A percentile compares a stretch with the other conserved stretches of the same genome.
phyloP scores from a whole-genome alignment of 306 rosid genomes.

The Vigna trinervia region DNA sequence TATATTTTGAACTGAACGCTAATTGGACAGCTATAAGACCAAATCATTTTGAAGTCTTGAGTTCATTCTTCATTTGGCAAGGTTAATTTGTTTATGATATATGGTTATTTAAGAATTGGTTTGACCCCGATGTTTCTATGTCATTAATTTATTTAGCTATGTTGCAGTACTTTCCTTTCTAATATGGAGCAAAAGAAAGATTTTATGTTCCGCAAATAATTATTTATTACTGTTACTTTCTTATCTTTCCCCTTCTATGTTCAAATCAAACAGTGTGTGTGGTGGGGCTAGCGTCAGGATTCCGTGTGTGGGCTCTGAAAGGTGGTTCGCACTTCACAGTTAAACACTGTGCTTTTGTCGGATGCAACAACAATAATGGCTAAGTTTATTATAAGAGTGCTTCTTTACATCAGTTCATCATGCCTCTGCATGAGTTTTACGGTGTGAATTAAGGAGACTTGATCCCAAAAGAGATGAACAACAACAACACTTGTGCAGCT shows the following conservation, averaged over 20 bases:
- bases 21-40: too few species aligned
- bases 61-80: slow-evolving; percentile 37
- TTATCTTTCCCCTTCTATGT: slow-evolving; percentile 20
- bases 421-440: slow-evolving; percentile 79
- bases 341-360: slow-evolving; percentile 40
- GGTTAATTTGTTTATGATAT: slow-evolving; percentile 45
- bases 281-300: slow-evolving; percentile 61
- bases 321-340: slow-evolving; percentile 43
- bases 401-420: slow-evolving; percentile 35
- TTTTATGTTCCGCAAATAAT: background rate
- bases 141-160: slow-evolving; percentile 32
- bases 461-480: slow-evolving; percentile 59
- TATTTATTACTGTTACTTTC: slow-evolving; percentile 12
- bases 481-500: slow-evolving; percentile 33
- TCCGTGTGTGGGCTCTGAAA: slow-evolving; percentile 43
- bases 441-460: slow-evolving; percentile 56
- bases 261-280: slow-evolving; percentile 51
- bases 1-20: too few species aligned
- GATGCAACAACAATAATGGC: slow-evolving; percentile 37
- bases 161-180: slow-evolving; percentile 39
- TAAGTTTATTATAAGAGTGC: slow-evolving; percentile 44
- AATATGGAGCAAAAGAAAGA: slow-evolving; percentile 53
- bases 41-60: background rate
- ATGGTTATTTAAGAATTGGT: slow-evolving; percentile 53
- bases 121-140: slow-evolving; percentile 50